Base-by-base conservation (phyloP, 768 basidiomycete species). In the Hysterangium stoloniferum region DNA sequence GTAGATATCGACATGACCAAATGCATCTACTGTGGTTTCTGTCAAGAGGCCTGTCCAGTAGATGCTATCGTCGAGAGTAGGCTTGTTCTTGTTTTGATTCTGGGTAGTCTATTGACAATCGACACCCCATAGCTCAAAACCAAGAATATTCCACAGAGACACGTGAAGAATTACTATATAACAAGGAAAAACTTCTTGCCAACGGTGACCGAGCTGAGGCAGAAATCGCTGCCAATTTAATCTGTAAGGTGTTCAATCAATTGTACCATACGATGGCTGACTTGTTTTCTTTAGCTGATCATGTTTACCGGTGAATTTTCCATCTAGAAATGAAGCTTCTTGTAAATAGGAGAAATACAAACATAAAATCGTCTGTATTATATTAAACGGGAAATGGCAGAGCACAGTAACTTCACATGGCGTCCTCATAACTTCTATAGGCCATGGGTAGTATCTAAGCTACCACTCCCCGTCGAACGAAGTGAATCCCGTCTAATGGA, bases 1-100 rank as follows among this genome's bases (percentile, higher is more conserved):
- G 25, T 57, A 94, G 91, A 98, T 70, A 93, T 98, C 61, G 96
- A 99, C 67, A 99, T 99, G 96, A 99, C 96, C 53, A 98, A 94
- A 76, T 98, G 96, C 71, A 99, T 99, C 62, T 99, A 99, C 74
- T 99, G 96, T 68, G 96, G 96, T 48, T 98, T 97, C 76, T 98
- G 96, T 68, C 95, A 98, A 69, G 96, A 98, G 71, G 96, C 96
- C 27, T 99, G 96, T 66, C 96, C 96, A 2, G 96, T 98, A 52
- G 96, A 98, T 69, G 96, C 96, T 53, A 98, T 99, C 60, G 96
- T 99, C 48, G 96, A 98, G 74, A 95, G 94, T 95, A 64, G 57
- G 90, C 72, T 35, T 45, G 22, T 22, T 40, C 22, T 37, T 41
- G 40, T 46, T 7, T 33, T n/a, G n/a, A 4, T 49, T 17, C 44